Base-by-base conservation (phyloP, 495 filamentous ascomycete genomes). In the Penicillium diatomitis region DNA sequence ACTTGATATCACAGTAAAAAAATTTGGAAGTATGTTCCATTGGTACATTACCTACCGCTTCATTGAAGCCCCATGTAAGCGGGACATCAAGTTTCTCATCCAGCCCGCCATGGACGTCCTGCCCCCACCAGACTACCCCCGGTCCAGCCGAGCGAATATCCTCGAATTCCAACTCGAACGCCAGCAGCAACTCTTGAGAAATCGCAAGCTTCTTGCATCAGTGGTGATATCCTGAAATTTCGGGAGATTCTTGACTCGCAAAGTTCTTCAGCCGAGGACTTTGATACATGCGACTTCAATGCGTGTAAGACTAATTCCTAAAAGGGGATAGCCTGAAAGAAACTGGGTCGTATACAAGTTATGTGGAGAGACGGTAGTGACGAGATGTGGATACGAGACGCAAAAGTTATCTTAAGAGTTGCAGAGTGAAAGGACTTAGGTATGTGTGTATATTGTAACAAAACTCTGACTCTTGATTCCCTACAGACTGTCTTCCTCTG, bases 221-320 rank as follows among this genome's bases (percentile, higher is more conserved):
- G 38, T 27, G 38, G 38, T 40, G 45, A 55, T 48, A 48, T 51
- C 39, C 33, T 46, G 31, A 35, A 41, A 46, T 51, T 55, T 36
- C 44, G 53, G 20, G 49, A 55, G 8, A 45, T 36, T 49, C 53
- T 55, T 46, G 41, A 55, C 32, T 44, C 37, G 5, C 11, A 40
- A 43, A 51, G 27, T 35, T 55, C 48, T 40, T 44, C 53, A 12
- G 0, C 12, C 40, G 53, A 30, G 45, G 49, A 12, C 39, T 51
- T 52, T 42, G 31, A 51, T 32, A 55, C 49, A 51, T 51, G 45
- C 41, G 53, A 55, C 40, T 51, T 45, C 39, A n/a, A n/a, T n/a
- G n/a, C n/a, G n/a, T n/a, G n/a, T n/a, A n/a, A n/a, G n/a, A n/a
- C n/a, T n/a, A n/a, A n/a, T n/a, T n/a, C n/a, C n/a, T n/a, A n/a